phyloP scores from a whole-genome alignment of 2,329 filamentous ascomycete genomes.

The Penicillium palitans region DNA sequence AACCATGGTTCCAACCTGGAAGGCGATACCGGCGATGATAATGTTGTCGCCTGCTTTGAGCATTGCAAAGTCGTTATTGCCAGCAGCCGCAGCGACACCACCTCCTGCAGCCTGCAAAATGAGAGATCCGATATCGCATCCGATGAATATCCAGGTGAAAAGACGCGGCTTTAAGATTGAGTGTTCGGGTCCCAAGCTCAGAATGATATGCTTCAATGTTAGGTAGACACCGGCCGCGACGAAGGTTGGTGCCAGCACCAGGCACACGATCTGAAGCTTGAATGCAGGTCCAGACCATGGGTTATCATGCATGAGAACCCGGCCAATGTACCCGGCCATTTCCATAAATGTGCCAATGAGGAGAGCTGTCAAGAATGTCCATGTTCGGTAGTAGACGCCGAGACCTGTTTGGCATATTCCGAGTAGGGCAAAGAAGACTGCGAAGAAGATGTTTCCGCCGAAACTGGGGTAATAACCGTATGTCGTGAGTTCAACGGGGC shows the following conservation, averaged over 20 bases:
- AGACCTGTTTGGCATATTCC: slow-evolving; percentile 51
- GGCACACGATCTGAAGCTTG: slow-evolving; percentile 55
- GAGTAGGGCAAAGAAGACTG: slow-evolving; percentile 52
- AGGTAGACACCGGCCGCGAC: slow-evolving; percentile 58
- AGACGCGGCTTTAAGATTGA: slow-evolving; percentile 50
- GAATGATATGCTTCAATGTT: slow-evolving; percentile 57
- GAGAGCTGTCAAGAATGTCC: slow-evolving; percentile 56
- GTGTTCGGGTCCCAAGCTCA: slow-evolving; percentile 54
- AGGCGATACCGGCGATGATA: slow-evolving; percentile 59
- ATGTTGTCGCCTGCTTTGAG: slow-evolving; percentile 54
- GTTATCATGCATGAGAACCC: slow-evolving; percentile 55
- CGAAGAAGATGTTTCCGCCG: slow-evolving; percentile 54
- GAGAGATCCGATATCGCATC: slow-evolving; percentile 61
- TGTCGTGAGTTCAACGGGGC: slow-evolving; percentile 50
- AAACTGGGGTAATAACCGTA: slow-evolving; percentile 58
- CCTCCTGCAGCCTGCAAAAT: slow-evolving; percentile 60
- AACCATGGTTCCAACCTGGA: slow-evolving; percentile 55
- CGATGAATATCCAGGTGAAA: slow-evolving; percentile 62
- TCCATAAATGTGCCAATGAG: slow-evolving; percentile 52
- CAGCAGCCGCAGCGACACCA: slow-evolving; percentile 56
- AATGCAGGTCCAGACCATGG: slow-evolving; percentile 53
- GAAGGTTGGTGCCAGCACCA: slow-evolving; percentile 60
- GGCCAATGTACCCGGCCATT: slow-evolving; percentile 57
- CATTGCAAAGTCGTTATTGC: slow-evolving; percentile 37
- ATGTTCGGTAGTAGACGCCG: slow-evolving; percentile 55